These are phyloP conservation scores for Heliosperma pusillum DNA, from an alignment of 148 eudicot genomes.

Conservation along the genomic window DNA sequence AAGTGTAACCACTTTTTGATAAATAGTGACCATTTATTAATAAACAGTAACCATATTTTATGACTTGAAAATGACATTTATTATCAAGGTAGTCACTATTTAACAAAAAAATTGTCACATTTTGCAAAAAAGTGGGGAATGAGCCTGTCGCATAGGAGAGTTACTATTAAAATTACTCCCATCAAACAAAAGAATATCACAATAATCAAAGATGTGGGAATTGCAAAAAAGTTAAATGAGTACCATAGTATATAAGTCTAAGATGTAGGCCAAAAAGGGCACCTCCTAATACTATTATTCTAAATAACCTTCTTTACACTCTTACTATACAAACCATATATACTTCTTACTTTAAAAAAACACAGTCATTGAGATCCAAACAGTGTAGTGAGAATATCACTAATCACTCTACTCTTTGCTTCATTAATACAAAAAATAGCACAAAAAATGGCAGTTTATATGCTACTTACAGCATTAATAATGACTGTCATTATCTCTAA, in stretches of 20 bases:
- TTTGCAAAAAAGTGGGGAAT: too few relatives aligned
- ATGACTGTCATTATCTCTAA: constrained; percentile 27
- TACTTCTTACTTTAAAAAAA: constrained; percentile 17
- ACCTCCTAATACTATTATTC: not conserved
- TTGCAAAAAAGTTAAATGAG: not conserved
- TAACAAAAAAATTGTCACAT: too few relatives aligned
- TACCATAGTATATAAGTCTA: not conserved
- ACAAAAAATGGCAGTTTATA: constrained; percentile 28
- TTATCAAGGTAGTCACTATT: too few relatives aligned
- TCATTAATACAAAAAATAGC: constrained; percentile 23
- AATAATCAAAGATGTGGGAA: not conserved
- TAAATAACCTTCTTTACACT: constrained; percentile 2
- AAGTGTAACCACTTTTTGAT: too few relatives aligned
- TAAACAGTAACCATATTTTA: too few relatives aligned
- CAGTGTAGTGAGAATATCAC: constrained; percentile 4
- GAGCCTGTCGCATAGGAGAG: too few relatives aligned
- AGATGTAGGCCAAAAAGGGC: constrained; percentile 7
- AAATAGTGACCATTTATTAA: too few relatives aligned
- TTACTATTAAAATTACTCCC: not conserved
- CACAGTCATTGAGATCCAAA: constrained; percentile 22
- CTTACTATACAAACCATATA: constrained; percentile 5
- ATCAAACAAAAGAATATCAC: not conserved
- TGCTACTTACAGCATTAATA: constrained; percentile 27
- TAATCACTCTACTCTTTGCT: constrained; percentile 8
- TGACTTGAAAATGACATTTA: too few relatives aligned